These are phyloP conservation scores for Dendrobium catenatum DNA, from an alignment of 106 monocot genomes.

Conservation along the genomic window DNA sequence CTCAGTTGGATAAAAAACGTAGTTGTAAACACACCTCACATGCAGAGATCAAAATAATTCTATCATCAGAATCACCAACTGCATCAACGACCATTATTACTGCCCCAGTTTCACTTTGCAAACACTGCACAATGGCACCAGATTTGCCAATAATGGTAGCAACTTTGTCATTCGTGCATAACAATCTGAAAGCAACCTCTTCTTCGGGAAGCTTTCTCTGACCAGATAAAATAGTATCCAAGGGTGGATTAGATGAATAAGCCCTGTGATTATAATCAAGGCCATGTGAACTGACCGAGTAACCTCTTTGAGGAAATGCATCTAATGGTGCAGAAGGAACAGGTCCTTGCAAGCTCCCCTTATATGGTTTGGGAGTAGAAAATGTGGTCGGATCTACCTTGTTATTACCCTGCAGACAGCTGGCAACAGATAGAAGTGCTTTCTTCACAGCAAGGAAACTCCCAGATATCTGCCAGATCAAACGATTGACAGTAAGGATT, in stretches of 20 bases:
- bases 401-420: conserved; percentile 52
- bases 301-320: conserved; percentile 40
- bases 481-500: not conserved
- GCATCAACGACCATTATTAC: conserved; percentile 50
- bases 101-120: conserved; percentile 82
- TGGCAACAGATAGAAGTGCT: conserved; percentile 58
- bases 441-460: conserved; percentile 57
- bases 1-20: not conserved
- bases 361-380: conserved; percentile 27
- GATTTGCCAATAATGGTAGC: conserved; percentile 72
- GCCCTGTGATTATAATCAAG: conserved; percentile 40
- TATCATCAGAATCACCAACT: conserved; percentile 66
- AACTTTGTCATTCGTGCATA: conserved; percentile 66
- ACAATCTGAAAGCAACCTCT: conserved; percentile 64
- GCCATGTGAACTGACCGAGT: conserved; percentile 21
- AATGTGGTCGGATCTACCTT: conserved; percentile 37
- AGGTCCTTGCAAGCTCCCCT: conserved; percentile 20
- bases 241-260: conserved; percentile 21
- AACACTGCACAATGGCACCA: conserved; percentile 39
- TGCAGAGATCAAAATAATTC: conserved; percentile 64
- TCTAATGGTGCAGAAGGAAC: conserved; percentile 15
- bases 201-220: conserved; percentile 42
- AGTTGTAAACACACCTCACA: conserved; percentile 38
- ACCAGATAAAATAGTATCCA: conserved; percentile 19
- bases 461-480: conserved; percentile 60